Percentiles rank a stretch among this genome's conserved stretches.
These are phyloP conservation scores for Pseudomassariella vexata DNA, from an alignment of 2,329 filamentous ascomycete genomes.

Conservation along the genomic window DNA sequence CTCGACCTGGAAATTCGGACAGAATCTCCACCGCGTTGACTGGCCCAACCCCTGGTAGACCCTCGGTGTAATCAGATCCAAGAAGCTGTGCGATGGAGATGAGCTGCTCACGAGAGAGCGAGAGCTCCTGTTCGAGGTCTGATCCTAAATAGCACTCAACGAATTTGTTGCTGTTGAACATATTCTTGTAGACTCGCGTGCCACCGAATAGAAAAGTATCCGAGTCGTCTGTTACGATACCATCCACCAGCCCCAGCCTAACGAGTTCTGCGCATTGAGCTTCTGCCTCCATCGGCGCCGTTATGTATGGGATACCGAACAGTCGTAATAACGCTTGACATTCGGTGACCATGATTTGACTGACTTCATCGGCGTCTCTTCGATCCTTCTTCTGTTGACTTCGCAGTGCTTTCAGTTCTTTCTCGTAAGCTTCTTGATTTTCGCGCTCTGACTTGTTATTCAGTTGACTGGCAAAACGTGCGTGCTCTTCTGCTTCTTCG, in stretches of 20 bases:
- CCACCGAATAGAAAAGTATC: constrained; percentile 97
- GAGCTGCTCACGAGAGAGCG: constrained; percentile 77
- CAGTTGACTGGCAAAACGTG: constrained; percentile 81
- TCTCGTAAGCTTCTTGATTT: constrained; percentile 75
- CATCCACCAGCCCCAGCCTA: constrained; percentile 79
- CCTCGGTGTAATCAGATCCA: constrained; percentile 92
- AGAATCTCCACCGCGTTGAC: constrained; percentile 93
- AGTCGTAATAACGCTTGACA: constrained; percentile 85
- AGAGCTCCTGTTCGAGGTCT: constrained; percentile 86
- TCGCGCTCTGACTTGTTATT: constrained; percentile 68
- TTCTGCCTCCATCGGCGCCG: constrained; percentile 97
- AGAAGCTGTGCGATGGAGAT: constrained; percentile 87
- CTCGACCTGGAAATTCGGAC: constrained; percentile 68
- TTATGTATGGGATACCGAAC: constrained; percentile 94
- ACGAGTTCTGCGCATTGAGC: constrained; percentile 95
- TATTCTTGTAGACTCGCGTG: constrained; percentile 96
- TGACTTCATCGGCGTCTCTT: constrained; percentile 93
- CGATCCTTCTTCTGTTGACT: constrained; percentile 96
- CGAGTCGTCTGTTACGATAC: constrained; percentile 95
- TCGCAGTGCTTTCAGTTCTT: constrained; percentile 78
- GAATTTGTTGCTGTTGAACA: constrained; percentile 98
- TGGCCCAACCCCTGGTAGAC: constrained; percentile 82
- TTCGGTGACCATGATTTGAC: constrained; percentile 90
- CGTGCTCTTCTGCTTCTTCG: constrained; percentile 88
- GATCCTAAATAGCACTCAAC: constrained; percentile 88